Base-by-base conservation (phyloP, 345 rosid genomes). In the Corymbia maculata region DNA sequence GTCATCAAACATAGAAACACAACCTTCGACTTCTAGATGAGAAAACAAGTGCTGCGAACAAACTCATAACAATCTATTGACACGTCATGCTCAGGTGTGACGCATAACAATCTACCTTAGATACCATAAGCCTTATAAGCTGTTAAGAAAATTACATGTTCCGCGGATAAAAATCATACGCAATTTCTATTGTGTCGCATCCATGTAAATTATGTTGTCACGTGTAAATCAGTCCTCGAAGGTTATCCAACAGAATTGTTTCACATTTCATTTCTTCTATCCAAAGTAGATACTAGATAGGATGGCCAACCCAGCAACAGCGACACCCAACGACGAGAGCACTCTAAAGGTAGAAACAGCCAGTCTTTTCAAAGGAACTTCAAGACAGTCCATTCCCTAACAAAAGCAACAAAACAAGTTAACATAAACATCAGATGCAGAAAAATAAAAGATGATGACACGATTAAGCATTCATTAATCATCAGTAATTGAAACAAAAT, bases 301-400 rank as follows among this genome's bases (percentile, higher is more conserved):
- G 50, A 95, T 91, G 79, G 98, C 97, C 51, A 92, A 96, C 45
- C 98, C 94, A 61, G 94, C 95, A 85, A 92, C 95, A 6, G 92
- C 94, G 79, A 91, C 92, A 28, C 95, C 97, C 68, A 96, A 88
- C 52, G 98, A 93, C 16, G 96, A 82, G 47, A 97, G 88, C 59
- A 94, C 89, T 90, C 94, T 97, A 87, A 90, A 45, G 5, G 88
- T 88, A 17, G 94, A 92, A 89, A 90, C 86, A 66, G 85, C 88
- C 47, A 90, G 91, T 89, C 88, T 96, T 86, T 85, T 90, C 9
- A 91, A 75, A 85, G 98, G 99, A 88, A 94, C 88, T 89, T 91
- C 93, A 96, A 94, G 86, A 28, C 95, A 95, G 89, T 96, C 96
- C 51, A 86, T 87, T 89, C 94, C 86, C 98, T 96, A 91, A 52